A percentile compares a stretch with the other conserved stretches of the same genome.
These are phyloP conservation scores for Escallonia herrerae DNA, from an alignment of 129 eudicot species.

Conservation along the genomic window DNA sequence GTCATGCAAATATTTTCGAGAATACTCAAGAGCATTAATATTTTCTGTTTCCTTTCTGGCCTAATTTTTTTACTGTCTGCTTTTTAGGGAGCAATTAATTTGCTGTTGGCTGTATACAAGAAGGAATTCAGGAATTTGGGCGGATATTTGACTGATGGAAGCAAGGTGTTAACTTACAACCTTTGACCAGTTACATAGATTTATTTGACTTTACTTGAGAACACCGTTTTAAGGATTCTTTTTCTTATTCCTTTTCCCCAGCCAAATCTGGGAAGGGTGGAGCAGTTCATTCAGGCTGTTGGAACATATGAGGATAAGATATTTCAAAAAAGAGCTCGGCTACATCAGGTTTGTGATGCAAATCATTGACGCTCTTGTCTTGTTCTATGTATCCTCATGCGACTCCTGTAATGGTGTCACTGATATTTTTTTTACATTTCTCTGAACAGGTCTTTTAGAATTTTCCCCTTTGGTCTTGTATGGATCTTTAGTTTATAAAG, in stretches of 20 bases:
- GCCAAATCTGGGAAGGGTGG: conserved; percentile 82
- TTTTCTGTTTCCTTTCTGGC: background rate
- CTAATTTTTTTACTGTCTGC: background rate
- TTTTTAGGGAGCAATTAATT: conserved; percentile 63
- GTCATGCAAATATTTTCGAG: background rate
- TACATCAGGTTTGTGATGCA: conserved; percentile 64
- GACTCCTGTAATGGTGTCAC: too few relatives aligned
- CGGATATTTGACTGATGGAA: conserved; percentile 84
- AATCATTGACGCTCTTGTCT: background rate
- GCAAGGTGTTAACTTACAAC: conserved; percentile 59
- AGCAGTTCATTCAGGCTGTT: conserved; percentile 90
- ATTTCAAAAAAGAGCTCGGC: conserved; percentile 75
- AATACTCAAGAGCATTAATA: background rate
- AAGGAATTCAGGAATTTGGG: conserved; percentile 70
- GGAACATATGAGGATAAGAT: conserved; percentile 87
- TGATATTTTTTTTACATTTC: too few relatives aligned
- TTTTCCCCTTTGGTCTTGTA: too few relatives aligned
- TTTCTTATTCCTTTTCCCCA: conserved; percentile 28
- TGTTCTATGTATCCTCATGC: background rate
- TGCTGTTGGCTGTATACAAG: conserved; percentile 85
- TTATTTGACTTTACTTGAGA: background rate
- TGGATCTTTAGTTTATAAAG: too few relatives aligned
- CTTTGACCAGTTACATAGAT: conserved; percentile 2
- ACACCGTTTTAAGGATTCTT: background rate
- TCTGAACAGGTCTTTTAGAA: too few relatives aligned